Conservation (phyloP, 1,284 basidiomycete genomes). For the Neonothopanus nambi region DNA sequence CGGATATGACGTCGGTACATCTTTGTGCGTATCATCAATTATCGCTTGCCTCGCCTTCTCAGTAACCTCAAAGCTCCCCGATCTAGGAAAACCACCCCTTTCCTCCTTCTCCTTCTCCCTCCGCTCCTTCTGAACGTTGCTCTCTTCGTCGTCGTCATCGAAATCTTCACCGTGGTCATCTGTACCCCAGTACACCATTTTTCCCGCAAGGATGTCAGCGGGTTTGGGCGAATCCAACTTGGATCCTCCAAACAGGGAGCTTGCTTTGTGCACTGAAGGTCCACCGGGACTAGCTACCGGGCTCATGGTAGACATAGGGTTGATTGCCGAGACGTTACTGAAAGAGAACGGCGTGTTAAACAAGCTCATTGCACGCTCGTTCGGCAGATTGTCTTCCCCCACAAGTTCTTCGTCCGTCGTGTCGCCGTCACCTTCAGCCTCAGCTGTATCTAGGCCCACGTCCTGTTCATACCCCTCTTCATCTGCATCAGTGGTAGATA, state of each 20-base stretch:
- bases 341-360: conserved; percentile 39
- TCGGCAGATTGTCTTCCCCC: conserved; percentile 68
- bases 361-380: conserved; percentile 69
- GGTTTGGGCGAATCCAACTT: conserved; percentile 51
- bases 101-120: conserved; percentile 27
- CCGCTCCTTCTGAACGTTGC: background rate
- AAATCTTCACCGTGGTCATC: conserved; percentile 43
- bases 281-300: conserved; percentile 44
- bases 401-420: conserved; percentile 80
- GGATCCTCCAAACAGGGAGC: conserved; percentile 23
- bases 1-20: conserved; percentile 69
- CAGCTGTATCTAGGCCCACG: conserved; percentile 35
- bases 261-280: conserved; percentile 28
- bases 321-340: conserved; percentile 60
- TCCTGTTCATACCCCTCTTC: conserved; percentile 38
- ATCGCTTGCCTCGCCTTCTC: conserved; percentile 47
- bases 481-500: conserved; percentile 33
- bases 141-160: conserved; percentile 20
- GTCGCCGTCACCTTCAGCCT: conserved; percentile 56
- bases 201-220: conserved; percentile 65
- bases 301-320: conserved; percentile 72
- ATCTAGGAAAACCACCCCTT: conserved; percentile 42
- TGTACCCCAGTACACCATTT: conserved; percentile 44
- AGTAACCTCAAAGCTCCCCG: conserved; percentile 54
- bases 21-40: conserved; percentile 55